Conservation (phyloP, 192 early-diverging fungal genomes). For the Backusella sp. region DNA sequence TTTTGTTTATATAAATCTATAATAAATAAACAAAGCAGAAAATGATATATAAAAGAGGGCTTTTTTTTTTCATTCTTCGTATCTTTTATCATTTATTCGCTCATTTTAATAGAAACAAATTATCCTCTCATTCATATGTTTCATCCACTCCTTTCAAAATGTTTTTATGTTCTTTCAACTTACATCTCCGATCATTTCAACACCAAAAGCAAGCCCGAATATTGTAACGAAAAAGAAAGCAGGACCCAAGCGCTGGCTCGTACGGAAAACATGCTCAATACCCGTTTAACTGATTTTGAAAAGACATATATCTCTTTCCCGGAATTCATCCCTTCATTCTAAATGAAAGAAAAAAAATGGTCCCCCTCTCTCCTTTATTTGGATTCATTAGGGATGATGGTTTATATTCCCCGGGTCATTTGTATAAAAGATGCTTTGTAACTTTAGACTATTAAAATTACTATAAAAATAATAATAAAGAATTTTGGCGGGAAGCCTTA, state of each 20-base stretch:
- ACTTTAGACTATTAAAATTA: conserved; percentile 8
- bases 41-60: neutral
- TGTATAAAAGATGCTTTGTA: neutral
- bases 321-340: neutral
- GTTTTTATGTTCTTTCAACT: neutral
- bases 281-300: conserved; percentile 1
- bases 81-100: neutral
- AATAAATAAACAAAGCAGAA: neutral
- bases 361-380: neutral
- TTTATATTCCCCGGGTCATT: neutral
- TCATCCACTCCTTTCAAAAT: conserved; percentile 5
- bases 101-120: neutral
- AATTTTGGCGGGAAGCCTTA: neutral
- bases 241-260: neutral
- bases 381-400: neutral
- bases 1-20: neutral
- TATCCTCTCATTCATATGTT: neutral
- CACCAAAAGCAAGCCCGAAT: neutral
- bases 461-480: neutral
- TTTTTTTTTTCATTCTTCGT: neutral
- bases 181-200: neutral
- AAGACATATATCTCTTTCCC: conserved; percentile 10
- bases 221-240: neutral
- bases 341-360: neutral
- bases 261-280: conserved; percentile 2